These are phyloP conservation scores for Coemansia sp. DNA, from an alignment of 192 early-diverging fungal genomes.

Conservation along the genomic window DNA sequence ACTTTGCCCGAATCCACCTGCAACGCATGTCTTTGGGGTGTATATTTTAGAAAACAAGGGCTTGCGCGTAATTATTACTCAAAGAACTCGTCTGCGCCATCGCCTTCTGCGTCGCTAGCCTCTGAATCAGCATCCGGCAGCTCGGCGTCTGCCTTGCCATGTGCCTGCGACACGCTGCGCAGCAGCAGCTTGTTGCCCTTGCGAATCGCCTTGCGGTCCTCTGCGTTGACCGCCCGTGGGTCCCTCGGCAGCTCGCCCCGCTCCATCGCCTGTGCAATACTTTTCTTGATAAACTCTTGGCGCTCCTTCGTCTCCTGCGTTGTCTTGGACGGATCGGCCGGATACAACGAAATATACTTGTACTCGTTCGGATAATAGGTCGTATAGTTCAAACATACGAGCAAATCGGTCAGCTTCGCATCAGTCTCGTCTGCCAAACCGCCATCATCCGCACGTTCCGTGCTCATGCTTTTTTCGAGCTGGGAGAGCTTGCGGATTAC, in stretches of 20 bases:
- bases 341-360: constrained; percentile 49
- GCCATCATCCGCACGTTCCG: not conserved
- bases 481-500: constrained; percentile 27
- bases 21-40: too few relatives aligned
- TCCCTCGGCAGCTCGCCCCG: constrained; percentile 28
- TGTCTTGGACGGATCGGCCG: constrained; percentile 27
- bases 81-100: constrained; percentile 42
- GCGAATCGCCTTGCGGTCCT: constrained; percentile 36
- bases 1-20: too few relatives aligned
- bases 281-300: constrained; percentile 10
- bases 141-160: constrained; percentile 3
- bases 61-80: too few relatives aligned
- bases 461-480: constrained; percentile 3
- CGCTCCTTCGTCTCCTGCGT: constrained; percentile 18
- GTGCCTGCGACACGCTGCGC: constrained; percentile 25
- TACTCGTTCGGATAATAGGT: constrained; percentile 44
- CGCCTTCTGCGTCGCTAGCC: not conserved
- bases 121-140: not conserved
- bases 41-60: too few relatives aligned
- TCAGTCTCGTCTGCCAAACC: not conserved
- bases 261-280: constrained; percentile 29
- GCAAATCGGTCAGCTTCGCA: constrained; percentile 8
- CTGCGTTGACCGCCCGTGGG: constrained; percentile 11
- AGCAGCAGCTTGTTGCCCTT: constrained; percentile 23
- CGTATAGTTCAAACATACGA: constrained; percentile 42